These are phyloP conservation scores for Solanum clarkiae DNA, from an alignment of 257 asterid species.

Conservation along the genomic window DNA sequence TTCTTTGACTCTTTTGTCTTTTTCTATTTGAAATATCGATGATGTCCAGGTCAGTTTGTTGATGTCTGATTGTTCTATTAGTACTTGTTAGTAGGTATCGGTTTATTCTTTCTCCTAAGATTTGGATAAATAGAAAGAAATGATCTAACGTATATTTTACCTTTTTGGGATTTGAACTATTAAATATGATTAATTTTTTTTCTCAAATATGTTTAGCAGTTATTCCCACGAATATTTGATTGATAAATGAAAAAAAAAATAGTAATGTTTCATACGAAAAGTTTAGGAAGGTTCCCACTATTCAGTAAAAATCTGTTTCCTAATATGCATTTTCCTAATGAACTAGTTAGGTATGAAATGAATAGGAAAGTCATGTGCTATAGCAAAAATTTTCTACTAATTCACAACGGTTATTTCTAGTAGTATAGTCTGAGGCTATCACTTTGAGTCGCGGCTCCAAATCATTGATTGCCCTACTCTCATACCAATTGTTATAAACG, in stretches of 20 bases:
- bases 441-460: too few species aligned
- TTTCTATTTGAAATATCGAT: not conserved
- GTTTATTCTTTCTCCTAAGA: not conserved
- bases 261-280: not conserved
- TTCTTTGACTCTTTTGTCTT: not conserved
- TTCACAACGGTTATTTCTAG: not conserved
- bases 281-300: not conserved
- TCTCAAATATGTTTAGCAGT: too few species aligned
- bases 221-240: not conserved
- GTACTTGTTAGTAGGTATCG: not conserved
- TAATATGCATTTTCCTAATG: too few species aligned
- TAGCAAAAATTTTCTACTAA: not conserved
- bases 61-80: not conserved
- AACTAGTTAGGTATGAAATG: too few species aligned
- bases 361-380: not conserved
- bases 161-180: too few species aligned
- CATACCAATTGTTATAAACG: not conserved
- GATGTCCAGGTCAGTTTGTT: not conserved
- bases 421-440: not conserved
- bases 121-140: not conserved
- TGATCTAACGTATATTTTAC: not conserved
- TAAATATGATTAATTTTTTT: too few species aligned
- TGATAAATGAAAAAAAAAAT: not conserved
- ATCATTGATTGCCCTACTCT: not conserved
- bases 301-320: too few species aligned